Percentiles rank a stretch among this genome's conserved stretches.
Evolutionary conservation across 2,329 filamentous ascomycete species (phyloP).

Genomic region (Microdochium bolleyi): DNA sequence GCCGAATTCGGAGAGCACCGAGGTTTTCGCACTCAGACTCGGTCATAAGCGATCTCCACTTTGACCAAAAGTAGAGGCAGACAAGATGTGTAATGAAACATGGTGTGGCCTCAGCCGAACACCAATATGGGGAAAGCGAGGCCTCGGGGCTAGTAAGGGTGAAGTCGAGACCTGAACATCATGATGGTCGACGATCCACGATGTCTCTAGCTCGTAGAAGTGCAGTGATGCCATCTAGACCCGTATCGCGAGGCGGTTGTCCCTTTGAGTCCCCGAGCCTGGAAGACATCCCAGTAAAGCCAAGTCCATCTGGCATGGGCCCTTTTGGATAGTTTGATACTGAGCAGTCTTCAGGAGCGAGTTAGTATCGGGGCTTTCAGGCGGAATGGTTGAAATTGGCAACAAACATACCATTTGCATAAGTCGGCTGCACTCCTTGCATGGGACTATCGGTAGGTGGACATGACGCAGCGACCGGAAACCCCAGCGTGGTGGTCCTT

Average conservation of each 20-base stretch:
- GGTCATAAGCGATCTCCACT: too few species aligned
- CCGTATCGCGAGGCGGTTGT: constrained; percentile 10
- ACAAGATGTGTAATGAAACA: background rate
- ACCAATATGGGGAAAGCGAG: too few species aligned
- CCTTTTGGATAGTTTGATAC: background rate
- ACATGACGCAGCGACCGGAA: background rate
- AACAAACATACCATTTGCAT: constrained; percentile 9
- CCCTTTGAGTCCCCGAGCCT: constrained; percentile 4
- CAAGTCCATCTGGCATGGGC: constrained; percentile 2
- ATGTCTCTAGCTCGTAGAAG: constrained; percentile 52
- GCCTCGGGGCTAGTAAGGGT: too few species aligned
- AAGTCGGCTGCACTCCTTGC: constrained; percentile 5
- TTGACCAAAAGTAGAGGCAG: too few species aligned
- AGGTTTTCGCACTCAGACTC: too few species aligned
- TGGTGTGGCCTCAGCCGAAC: background rate
- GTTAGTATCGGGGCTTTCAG: constrained; percentile 5
- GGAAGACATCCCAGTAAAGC: constrained; percentile 3
- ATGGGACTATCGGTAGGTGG: constrained; percentile 2
- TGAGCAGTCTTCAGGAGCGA: background rate
- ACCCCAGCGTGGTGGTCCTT: constrained; percentile 7
- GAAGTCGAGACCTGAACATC: background rate
- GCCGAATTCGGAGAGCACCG: too few species aligned
- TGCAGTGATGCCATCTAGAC: constrained; percentile 51
- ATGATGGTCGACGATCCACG: constrained; percentile 33
- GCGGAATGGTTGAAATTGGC: constrained; percentile 3